Percentiles rank a stretch among this genome's conserved stretches.
Conservation (phyloP, 2,329 filamentous ascomycete species). For the Rhynchosporium graminicola region DNA sequence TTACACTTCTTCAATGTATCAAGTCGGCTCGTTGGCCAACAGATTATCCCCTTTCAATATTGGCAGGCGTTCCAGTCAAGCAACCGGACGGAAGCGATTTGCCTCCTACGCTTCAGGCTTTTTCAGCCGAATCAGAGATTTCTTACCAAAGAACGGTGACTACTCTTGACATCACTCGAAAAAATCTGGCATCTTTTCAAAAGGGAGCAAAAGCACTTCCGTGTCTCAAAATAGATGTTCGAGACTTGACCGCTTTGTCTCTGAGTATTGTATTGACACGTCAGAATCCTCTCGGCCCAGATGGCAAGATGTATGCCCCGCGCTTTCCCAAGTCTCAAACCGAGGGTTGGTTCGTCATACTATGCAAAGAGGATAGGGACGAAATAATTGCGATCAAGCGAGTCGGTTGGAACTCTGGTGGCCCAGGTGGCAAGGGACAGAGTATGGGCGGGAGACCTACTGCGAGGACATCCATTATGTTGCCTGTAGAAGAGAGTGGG, state of each 20-base stretch:
- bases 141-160: constrained; percentile 48
- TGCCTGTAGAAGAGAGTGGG: constrained; percentile 49
- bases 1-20: constrained; percentile 84
- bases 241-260: constrained; percentile 60
- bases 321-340: constrained; percentile 92
- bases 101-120: constrained; percentile 40
- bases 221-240: constrained; percentile 62
- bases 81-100: constrained; percentile 31
- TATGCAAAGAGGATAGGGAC: constrained; percentile 66
- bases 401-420: constrained; percentile 64
- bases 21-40: constrained; percentile 91
- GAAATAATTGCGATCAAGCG: constrained; percentile 87
- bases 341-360: constrained; percentile 87
- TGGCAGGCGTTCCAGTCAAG: constrained; percentile 66
- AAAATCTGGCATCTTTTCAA: constrained; percentile 43
- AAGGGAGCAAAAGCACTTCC: constrained; percentile 70
- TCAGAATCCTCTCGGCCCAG: constrained; percentile 65
- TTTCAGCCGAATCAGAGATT: constrained; percentile 35
- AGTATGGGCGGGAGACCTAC: constrained; percentile 48
- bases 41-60: constrained; percentile 75
- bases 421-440: constrained; percentile 31
- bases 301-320: constrained; percentile 80
- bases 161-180: constrained; percentile 51
- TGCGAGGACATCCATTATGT: constrained; percentile 58
- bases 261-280: constrained; percentile 66